Evolutionary conservation across 2,329 filamentous ascomycete species (phyloP), one percentile per base, ranked within the genome.

Genomic region (Colletotrichum sp.): DNA sequence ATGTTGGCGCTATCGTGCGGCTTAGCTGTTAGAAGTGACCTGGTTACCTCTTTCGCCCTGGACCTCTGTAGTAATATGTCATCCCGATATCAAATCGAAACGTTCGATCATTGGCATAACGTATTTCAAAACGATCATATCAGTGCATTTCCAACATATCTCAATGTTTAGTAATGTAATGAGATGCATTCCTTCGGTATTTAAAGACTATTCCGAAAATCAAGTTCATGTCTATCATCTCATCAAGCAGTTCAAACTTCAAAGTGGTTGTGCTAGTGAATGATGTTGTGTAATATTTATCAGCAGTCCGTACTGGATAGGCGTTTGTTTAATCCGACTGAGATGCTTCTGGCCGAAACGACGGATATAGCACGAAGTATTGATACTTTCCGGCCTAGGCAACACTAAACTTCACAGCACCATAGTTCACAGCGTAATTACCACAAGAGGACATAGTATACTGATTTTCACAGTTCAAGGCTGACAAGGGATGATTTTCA

Each of bases 71-170:
- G 16, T 44, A 7, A 49, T n/a, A 49, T 49, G 5, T 7, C 18
- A 5, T 49, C 5, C 0, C 5, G 8, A 3, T n/a, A 7, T 0
- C 39, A n/a, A 10, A n/a, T n/a, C 9, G 9, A 12, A 18, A 49
- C 18, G 18, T 12, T 6, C 10, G 3, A 21, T n/a, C 10, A 49
- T 21, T 0, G 5, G 10, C 44, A 5, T n/a, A 8, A 21, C 6
- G 0, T 21, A 0, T 21, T 21, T 7, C 6, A 21, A 13, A 21
- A 3, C 10, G 6, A 21, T 49, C 6, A 13, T 7, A 49, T 21
- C 6, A 49, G 15, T 49, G 44, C 10, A 12, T 49, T 18, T 49
- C 10, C 44, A 49, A n/a, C 10, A 49, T 13, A 5, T 21, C 12
- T 3, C 10, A 21, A 49, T 21, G 44, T n/a, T 2, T 2, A 49